Percentiles rank a stretch among this genome's conserved stretches.
Conservation (phyloP, 371 early-diverging fungal genomes). For the Mucor plumbeus region DNA sequence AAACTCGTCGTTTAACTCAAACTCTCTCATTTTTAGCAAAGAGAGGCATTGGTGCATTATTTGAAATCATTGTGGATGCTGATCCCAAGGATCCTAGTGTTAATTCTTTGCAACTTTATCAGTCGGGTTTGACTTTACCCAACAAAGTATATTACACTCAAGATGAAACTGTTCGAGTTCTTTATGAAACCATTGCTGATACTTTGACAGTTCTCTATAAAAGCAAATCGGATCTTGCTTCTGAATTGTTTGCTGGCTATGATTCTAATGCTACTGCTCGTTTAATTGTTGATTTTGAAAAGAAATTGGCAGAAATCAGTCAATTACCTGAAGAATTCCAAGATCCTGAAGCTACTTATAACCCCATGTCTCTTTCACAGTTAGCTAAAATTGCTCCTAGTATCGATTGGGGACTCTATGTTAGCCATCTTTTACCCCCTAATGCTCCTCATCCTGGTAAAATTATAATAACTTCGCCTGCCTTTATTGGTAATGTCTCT, state of each 20-base stretch:
- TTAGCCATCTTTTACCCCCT: conserved; percentile 37
- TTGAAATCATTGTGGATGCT: conserved; percentile 27
- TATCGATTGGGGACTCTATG: conserved; percentile 50
- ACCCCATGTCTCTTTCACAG: conserved; percentile 47
- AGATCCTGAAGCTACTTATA: conserved; percentile 55
- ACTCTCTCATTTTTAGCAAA: conserved; percentile 22
- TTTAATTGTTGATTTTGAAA: conserved; percentile 55
- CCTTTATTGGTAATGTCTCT: conserved; percentile 44
- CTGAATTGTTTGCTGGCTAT: not conserved
- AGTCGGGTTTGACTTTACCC: conserved; percentile 61
- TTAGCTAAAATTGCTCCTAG: conserved; percentile 41
- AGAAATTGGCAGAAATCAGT: conserved; percentile 40
- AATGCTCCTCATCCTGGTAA: conserved; percentile 30
- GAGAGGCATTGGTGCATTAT: conserved; percentile 19
- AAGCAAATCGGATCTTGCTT: not conserved
- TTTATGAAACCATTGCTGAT: conserved; percentile 42
- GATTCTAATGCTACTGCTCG: conserved; percentile 29
- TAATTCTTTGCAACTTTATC: conserved; percentile 47
- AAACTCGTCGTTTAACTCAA: conserved; percentile 23
- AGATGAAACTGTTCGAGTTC: conserved; percentile 28
- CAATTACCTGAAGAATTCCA: conserved; percentile 37
- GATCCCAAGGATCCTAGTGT: conserved; percentile 57
- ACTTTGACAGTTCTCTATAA: conserved; percentile 29
- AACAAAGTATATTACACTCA: conserved; percentile 64
- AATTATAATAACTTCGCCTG: conserved; percentile 50